These are phyloP conservation scores for Neurospora sp. DNA, from an alignment of 495 filamentous ascomycete genomes.

Conservation along the genomic window DNA sequence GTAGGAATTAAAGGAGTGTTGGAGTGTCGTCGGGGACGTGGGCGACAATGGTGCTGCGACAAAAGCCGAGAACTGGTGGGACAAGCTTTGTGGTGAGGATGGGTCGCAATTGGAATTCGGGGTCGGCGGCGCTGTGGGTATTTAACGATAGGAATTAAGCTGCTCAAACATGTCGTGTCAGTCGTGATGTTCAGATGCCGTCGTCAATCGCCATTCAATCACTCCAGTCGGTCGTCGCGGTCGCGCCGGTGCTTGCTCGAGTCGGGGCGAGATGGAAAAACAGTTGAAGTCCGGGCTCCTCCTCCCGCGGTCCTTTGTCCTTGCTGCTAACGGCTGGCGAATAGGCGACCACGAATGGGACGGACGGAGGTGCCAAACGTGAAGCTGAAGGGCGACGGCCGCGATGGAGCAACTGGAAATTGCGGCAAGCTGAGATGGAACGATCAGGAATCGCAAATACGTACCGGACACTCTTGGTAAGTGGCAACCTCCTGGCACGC, in stretches of 20 bases:
- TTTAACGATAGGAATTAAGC: constrained; percentile 5
- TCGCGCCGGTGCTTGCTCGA: not conserved
- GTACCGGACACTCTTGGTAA: not conserved
- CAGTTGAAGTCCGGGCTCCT: not conserved
- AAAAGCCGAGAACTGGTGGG: constrained; percentile 8
- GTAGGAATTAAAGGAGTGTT: constrained; percentile 4
- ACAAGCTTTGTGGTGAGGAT: constrained; percentile 11
- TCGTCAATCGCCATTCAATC: not conserved
- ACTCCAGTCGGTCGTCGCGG: not conserved
- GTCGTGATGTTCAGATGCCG: constrained; percentile 3
- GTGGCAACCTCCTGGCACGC: not conserved
- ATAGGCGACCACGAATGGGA: not conserved
- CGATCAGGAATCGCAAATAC: not conserved
- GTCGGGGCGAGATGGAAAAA: not conserved
- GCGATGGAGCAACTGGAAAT: not conserved
- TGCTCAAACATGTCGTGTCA: constrained; percentile 19
- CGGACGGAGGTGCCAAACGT: not conserved
- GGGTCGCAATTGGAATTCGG: constrained; percentile 9
- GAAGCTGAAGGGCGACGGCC: not conserved
- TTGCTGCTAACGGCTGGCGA: not conserved
- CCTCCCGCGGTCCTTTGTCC: not conserved
- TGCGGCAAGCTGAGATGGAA: not conserved
- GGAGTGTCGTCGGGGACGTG: constrained; percentile 11
- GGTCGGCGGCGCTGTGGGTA: constrained; percentile 8
- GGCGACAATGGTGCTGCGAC: constrained; percentile 13